Conservation (phyloP, 2,329 filamentous ascomycete genomes). For the Aureobasidium sp. region DNA sequence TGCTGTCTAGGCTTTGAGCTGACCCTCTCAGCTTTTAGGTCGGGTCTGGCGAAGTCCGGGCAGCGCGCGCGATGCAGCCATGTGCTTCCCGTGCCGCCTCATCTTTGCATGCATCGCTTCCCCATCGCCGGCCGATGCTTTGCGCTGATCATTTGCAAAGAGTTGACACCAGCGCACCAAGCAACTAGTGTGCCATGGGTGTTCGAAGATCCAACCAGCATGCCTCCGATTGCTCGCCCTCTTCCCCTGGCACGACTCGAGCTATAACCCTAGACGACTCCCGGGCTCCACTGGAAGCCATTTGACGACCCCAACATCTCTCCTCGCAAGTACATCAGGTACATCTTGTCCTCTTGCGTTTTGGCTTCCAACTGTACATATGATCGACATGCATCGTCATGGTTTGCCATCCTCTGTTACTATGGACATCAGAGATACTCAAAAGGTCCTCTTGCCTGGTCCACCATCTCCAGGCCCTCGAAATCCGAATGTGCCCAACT, state of each 20-base stretch:
- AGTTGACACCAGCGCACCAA: slow-evolving; percentile 4
- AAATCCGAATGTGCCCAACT: slow-evolving; percentile 4
- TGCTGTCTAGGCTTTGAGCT: neutral
- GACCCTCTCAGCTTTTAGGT: neutral
- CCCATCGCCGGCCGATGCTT: neutral
- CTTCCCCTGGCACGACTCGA: neutral
- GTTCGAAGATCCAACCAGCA: neutral
- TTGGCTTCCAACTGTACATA: neutral
- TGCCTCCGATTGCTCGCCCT: neutral
- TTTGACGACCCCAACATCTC: neutral
- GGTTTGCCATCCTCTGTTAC: neutral
- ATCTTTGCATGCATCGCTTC: neutral
- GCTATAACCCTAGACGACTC: neutral
- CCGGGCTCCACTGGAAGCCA: neutral
- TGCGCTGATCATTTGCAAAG: neutral
- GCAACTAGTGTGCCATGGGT: neutral
- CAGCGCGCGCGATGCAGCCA: neutral
- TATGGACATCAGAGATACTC: slow-evolving; percentile 1
- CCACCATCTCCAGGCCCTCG: neutral
- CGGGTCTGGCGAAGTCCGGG: neutral
- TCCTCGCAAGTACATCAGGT: neutral
- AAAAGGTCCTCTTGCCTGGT: slow-evolving; percentile 8
- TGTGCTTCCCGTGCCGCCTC: neutral
- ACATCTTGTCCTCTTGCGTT: slow-evolving; percentile 7
- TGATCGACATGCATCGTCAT: slow-evolving; percentile 7